Evolutionary conservation across 2,329 filamentous ascomycete species (phyloP), one percentile per base, ranked within the genome.

Genomic region (Trichoderma guizhouense): DNA sequence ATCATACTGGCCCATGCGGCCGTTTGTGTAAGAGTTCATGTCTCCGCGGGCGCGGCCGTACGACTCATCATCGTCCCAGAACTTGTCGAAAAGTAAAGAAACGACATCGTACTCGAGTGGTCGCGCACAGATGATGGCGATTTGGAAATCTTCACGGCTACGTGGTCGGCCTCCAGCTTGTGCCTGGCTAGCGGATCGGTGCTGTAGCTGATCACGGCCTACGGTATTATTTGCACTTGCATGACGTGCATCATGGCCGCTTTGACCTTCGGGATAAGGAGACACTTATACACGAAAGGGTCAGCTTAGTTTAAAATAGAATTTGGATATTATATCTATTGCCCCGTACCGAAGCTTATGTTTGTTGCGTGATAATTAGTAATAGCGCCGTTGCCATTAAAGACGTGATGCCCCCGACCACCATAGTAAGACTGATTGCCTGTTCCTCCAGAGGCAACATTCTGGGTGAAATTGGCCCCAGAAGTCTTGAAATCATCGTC

Each of bases 1-100:
- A 34, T 78, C 73, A 34, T 76, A 72, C 3, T 67, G 65, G 0
- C 74, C 74, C 12, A 77, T 75, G 12, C n/a, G 18, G 4, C 75
- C 79, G 11, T 70, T 75, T 0, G 75, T 74, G 64, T 82, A 82
- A 30, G 66, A 30, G 55, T 80, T 80, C 1, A 61, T 26, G 55
- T 82, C 81, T 1, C 77, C 77, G 0, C 47, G 21, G 2, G 73
- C 74, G 51, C 78, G 78, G 14, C 74, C 76, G 30, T 76, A 78
- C 1, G 66, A 32, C 18, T 11, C 53, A 47, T 51, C 24, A 18
- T 74, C 57, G 7, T 73, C 74, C 73, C 76, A 76, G 57, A 67
- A 43, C 9, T 53, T 24, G 32, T 76, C 76, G 7, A 77, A 74
- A 3, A 62, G 32, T 7, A 62, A 18, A 15, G 58, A 39, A 9